Percentiles rank a stretch among this genome's conserved stretches.
Evolutionary conservation across 179 eudicot species (phyloP).

Genomic region (Gypsophila paniculata): DNA sequence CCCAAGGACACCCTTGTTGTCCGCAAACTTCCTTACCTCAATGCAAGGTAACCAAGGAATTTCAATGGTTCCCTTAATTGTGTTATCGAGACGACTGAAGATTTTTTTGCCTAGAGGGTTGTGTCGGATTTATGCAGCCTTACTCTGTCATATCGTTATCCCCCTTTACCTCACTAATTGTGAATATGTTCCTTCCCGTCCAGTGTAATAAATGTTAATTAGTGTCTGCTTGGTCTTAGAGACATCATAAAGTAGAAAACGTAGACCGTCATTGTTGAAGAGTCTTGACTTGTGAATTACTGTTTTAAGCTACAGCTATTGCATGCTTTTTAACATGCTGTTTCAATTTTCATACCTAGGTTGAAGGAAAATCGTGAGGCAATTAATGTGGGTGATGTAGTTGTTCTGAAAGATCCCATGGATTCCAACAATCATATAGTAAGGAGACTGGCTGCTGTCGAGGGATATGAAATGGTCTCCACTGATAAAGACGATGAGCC

Average conservation of each 20-base stretch:
- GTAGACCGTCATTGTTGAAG: not conserved
- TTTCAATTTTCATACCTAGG: not conserved
- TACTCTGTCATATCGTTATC: too few species aligned
- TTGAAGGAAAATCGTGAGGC: not conserved
- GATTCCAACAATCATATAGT: conserved; percentile 19
- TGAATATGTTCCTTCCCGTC: not conserved
- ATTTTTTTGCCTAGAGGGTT: too few species aligned
- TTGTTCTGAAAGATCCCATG: conserved; percentile 22
- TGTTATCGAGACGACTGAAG: not conserved
- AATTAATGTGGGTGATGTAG: conserved; percentile 27
- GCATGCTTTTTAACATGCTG: conserved; percentile 2
- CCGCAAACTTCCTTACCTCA: conserved; percentile 18
- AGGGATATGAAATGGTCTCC: conserved; percentile 27
- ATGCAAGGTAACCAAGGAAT: conserved; percentile 15
- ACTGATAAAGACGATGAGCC: conserved; percentile 21
- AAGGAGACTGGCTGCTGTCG: conserved; percentile 31
- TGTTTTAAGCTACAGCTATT: conserved; percentile 10
- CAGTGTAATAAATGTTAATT: not conserved
- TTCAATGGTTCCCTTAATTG: not conserved
- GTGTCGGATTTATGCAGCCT: not conserved
- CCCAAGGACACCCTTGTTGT: conserved; percentile 25
- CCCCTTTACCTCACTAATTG: too few species aligned
- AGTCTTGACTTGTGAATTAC: not conserved
- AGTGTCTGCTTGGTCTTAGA: not conserved
- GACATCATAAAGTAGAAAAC: not conserved